A percentile compares a stretch with the other conserved stretches of the same genome.
phyloP scores from a whole-genome alignment of 805 yeast species.

The Starmerella bombicola region DNA sequence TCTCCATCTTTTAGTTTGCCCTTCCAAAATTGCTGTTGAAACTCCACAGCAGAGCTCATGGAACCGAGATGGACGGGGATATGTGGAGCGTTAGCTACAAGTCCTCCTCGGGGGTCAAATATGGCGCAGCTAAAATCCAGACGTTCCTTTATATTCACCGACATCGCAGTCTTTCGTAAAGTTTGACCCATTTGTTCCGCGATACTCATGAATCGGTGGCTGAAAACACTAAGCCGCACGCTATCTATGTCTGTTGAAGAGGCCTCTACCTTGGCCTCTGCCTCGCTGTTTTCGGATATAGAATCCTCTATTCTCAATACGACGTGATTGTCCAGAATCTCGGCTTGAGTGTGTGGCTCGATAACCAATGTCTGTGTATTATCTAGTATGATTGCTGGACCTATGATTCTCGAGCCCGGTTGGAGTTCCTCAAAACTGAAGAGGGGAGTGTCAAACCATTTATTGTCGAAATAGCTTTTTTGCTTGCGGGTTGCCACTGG shows the following conservation, averaged over 20 bases:
- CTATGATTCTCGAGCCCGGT: conserved; percentile 42
- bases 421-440: conserved; percentile 42
- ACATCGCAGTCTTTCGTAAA: conserved; percentile 64
- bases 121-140: conserved; percentile 77
- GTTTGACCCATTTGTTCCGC: conserved; percentile 85
- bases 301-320: conserved; percentile 30
- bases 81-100: conserved; percentile 82
- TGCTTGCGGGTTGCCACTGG: conserved; percentile 24
- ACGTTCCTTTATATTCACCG: conserved; percentile 74
- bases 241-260: conserved; percentile 43
- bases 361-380: conserved; percentile 69
- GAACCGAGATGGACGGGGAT: conserved; percentile 80
- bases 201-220: conserved; percentile 78
- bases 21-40: conserved; percentile 54
- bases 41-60: conserved; percentile 66
- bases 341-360: conserved; percentile 48
- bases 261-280: not conserved
- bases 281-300: not conserved
- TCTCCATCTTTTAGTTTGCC: conserved; percentile 59
- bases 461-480: conserved; percentile 45
- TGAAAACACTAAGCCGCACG: conserved; percentile 59
- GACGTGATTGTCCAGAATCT: conserved; percentile 50
- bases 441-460: conserved; percentile 40
- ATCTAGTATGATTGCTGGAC: conserved; percentile 71
- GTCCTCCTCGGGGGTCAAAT: conserved; percentile 61